Conservation (phyloP, 2,329 filamentous ascomycete genomes). For the Nakataea oryzae region DNA sequence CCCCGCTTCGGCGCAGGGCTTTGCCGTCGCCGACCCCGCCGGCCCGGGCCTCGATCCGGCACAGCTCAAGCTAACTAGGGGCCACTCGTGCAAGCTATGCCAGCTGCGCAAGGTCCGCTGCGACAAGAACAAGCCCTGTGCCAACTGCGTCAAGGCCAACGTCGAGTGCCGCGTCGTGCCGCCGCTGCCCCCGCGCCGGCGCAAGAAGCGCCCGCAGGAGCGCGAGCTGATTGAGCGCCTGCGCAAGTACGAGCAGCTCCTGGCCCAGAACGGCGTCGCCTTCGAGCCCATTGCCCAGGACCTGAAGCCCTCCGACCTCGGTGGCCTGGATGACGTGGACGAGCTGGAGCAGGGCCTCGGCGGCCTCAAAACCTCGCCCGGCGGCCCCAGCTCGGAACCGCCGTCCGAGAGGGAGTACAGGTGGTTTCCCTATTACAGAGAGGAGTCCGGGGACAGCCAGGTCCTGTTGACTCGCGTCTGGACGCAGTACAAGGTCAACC, state of each 20-base stretch:
- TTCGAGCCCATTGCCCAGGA: slow-evolving; percentile 57
- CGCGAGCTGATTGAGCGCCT: slow-evolving; percentile 61
- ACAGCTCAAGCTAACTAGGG: slow-evolving; percentile 44
- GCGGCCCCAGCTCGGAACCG: neutral
- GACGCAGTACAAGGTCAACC: slow-evolving; percentile 17
- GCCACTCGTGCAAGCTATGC: slow-evolving; percentile 59
- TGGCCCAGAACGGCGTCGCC: slow-evolving; percentile 55
- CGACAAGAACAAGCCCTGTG: slow-evolving; percentile 61
- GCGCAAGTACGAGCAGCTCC: slow-evolving; percentile 54
- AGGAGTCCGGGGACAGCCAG: slow-evolving; percentile 12
- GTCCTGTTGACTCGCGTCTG: neutral
- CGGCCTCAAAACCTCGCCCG: slow-evolving; percentile 39
- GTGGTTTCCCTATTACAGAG: slow-evolving; percentile 42
- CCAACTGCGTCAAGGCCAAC: slow-evolving; percentile 53
- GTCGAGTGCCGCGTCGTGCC: slow-evolving; percentile 51
- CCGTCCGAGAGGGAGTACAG: slow-evolving; percentile 15
- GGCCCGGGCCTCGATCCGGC: slow-evolving; percentile 24
- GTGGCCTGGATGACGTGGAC: slow-evolving; percentile 36
- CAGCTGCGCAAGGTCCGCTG: slow-evolving; percentile 70
- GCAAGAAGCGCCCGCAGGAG: slow-evolving; percentile 58
- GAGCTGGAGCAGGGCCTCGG: slow-evolving; percentile 47
- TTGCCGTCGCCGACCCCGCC: slow-evolving; percentile 16
- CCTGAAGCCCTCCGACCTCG: slow-evolving; percentile 24
- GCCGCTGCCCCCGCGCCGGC: slow-evolving; percentile 43
- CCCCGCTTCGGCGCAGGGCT: neutral